phyloP scores from a whole-genome alignment of 805 yeast species.

The Metschnikowia aberdeeniae region DNA sequence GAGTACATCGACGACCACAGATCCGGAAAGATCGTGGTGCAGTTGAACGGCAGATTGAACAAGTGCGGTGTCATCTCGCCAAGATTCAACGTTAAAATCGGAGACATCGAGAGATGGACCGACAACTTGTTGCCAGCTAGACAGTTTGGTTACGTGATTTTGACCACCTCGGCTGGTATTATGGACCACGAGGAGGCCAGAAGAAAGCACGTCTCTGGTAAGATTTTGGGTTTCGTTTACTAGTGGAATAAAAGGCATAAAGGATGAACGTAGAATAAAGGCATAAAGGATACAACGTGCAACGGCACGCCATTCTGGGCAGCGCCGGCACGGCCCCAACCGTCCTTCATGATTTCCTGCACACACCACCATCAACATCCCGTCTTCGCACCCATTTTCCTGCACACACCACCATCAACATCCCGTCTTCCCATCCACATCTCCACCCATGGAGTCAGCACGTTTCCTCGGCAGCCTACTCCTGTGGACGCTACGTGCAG shows the following conservation, averaged over 20 bases:
- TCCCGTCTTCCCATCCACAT: too few species aligned
- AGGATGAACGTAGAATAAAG: too few species aligned
- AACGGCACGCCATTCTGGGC: too few species aligned
- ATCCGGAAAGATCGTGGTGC: constrained; percentile 35
- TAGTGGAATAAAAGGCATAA: constrained; percentile 29
- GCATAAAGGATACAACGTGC: too few species aligned
- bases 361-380: too few species aligned
- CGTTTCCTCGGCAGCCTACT: constrained; percentile 30
- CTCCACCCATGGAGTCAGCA: constrained; percentile 16
- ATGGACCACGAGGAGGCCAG: constrained; percentile 99
- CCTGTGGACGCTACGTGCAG: constrained; percentile 55
- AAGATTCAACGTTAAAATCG: constrained; percentile 95
- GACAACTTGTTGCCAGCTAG: constrained; percentile 98
- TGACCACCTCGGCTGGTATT: constrained; percentile 98
- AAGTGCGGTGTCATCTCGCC: constrained; percentile 99
- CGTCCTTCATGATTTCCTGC: too few species aligned
- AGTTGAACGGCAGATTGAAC: constrained; percentile 40
- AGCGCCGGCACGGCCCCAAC: too few species aligned
- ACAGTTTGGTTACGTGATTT: constrained; percentile 97
- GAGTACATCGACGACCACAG: constrained; percentile 36
- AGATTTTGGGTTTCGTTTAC: constrained; percentile 97
- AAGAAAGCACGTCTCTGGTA: constrained; percentile 99
- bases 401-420: too few species aligned
- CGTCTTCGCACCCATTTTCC: too few species aligned
- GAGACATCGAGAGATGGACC: constrained; percentile 97